Base-by-base conservation (phyloP, 306 rosid genomes). In the Cicer chorassanicum region DNA sequence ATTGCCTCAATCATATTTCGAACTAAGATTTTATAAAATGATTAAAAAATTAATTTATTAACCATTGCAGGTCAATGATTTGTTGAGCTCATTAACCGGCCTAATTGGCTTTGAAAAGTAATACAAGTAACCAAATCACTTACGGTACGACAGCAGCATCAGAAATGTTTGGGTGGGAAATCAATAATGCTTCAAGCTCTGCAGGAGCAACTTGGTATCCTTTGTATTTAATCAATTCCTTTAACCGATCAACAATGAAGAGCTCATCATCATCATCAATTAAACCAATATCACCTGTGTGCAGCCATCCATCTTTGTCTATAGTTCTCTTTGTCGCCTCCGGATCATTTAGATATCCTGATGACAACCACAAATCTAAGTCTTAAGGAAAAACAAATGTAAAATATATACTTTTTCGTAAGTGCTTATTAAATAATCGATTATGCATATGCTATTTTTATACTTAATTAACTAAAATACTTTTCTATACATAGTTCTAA, bases 121-220 rank as follows among this genome's bases (percentile, higher is more conserved):
- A 29, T 29, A 29, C 5, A 29, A 0, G 36, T 29, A 29, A 29
- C 5, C 36, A 29, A 29, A 29, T 4, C 0, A 60, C 87, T 70
- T 87, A 89, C 94, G 91, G 85, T 14, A 91, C 94, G 61, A 91
- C 93, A 0, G 96, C 98, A 0, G 93, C 96, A 16, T 93, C 96
- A 16, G 89, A 76, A 56, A 93, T 84, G 65, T 84, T 62, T 6
- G 89, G 84, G 36, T 93, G 96, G 24, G 97, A 18, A 62, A 88
- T 75, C 49, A 93, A 73, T 79, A 91, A 4, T 13, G 96, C 87
- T 88, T 93, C 98, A 0, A 93, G 90, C 79, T 93, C 98, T 6
- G 98, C 98, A 0, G 98, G 98, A 14, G 98, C 91, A 3, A 93
- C 96, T 72, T 89, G 97, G 79, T 82, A 91, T 4, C 97, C 98